Conservation (phyloP, 352 stramenopile genomes). For the Globisporangium lucens region DNA sequence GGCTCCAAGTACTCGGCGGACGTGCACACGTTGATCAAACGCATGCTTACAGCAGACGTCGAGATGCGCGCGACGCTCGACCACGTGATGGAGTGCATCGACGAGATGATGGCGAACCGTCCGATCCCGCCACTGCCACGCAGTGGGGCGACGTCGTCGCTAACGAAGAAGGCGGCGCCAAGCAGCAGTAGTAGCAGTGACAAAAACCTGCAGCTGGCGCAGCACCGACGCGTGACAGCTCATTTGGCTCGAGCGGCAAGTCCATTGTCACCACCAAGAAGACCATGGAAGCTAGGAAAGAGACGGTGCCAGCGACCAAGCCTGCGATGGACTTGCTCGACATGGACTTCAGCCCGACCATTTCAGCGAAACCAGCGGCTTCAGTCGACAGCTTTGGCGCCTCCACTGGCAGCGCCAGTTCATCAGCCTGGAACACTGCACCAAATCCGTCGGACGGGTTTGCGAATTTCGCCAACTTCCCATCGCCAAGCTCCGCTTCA, state of each 20-base stretch:
- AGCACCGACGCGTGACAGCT: not conserved
- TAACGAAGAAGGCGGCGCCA: constrained; percentile 23
- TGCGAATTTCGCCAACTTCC: constrained; percentile 64
- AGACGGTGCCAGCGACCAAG: constrained; percentile 29
- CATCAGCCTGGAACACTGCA: constrained; percentile 7
- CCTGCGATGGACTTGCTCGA: constrained; percentile 49
- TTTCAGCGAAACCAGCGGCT: constrained; percentile 25
- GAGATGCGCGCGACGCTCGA: constrained; percentile 90
- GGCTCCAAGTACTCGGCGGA: constrained; percentile 87
- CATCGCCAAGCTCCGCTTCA: constrained; percentile 26
- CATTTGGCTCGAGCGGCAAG: constrained; percentile 8
- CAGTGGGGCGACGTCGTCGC: constrained; percentile 16
- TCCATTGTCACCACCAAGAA: constrained; percentile 27
- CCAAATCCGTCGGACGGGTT: constrained; percentile 35
- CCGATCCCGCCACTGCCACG: constrained; percentile 33
- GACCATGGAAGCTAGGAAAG: constrained; percentile 55
- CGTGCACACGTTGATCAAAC: constrained; percentile 87
- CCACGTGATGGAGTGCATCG: constrained; percentile 90
- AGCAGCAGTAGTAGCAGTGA: not conserved
- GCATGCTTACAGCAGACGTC: constrained; percentile 90
- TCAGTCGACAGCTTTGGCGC: constrained; percentile 7
- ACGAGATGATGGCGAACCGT: constrained; percentile 49
- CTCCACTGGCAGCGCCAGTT: not conserved
- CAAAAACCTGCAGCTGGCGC: not conserved
- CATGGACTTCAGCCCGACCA: constrained; percentile 66